Conservation (phyloP, 108 stramenopile genomes). For the Discostella stelligeroides region DNA sequence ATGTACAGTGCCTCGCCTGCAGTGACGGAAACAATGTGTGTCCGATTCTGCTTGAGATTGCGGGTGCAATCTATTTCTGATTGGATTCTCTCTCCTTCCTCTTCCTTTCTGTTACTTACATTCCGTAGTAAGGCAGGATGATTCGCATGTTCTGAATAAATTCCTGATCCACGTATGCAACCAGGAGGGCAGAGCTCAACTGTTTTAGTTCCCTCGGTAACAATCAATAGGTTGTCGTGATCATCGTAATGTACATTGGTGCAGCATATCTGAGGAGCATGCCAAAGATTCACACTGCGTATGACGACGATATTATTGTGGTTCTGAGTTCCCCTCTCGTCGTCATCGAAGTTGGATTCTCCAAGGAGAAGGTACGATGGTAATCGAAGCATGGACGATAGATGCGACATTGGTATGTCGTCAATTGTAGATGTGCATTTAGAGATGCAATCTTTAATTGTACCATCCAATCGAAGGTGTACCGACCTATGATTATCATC, state of each 20-base stretch:
- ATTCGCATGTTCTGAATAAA: conserved; percentile 52
- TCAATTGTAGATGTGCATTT: background rate
- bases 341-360: conserved; percentile 9
- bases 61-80: conserved; percentile 10
- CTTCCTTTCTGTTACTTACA: background rate
- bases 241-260: conserved; percentile 54
- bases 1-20: conserved; percentile 47
- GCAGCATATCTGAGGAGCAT: conserved; percentile 44
- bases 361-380: conserved; percentile 40
- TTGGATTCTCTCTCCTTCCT: background rate
- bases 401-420: conserved; percentile 8
- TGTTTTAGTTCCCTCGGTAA: conserved; percentile 41
- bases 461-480: conserved; percentile 26
- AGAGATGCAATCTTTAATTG: conserved; percentile 4
- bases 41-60: conserved; percentile 14
- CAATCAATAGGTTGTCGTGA: conserved; percentile 40
- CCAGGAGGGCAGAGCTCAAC: conserved; percentile 50
- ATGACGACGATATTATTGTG: conserved; percentile 15
- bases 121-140: conserved; percentile 37
- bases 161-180: conserved; percentile 33
- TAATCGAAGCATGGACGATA: conserved; percentile 23
- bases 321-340: background rate
- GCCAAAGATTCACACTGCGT: conserved; percentile 47
- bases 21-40: conserved; percentile 33
- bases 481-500: conserved; percentile 1